Conservation (phyloP, 352 stramenopile genomes). For the Phytophthora pini region DNA sequence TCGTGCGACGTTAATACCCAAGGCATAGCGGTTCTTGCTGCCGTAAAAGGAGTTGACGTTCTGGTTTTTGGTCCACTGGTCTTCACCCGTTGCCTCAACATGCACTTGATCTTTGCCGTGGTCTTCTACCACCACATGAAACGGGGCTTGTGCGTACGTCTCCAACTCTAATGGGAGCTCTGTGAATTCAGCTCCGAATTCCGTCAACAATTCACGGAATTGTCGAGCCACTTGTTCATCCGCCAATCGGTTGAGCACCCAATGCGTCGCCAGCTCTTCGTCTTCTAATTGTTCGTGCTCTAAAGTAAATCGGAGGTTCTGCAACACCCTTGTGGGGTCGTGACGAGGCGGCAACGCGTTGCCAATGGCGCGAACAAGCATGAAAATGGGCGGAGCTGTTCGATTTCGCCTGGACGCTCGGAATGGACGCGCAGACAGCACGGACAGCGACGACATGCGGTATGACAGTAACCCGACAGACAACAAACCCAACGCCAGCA, state of each 20-base stretch:
- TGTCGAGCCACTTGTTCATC: conserved; percentile 32
- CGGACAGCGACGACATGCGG: conserved; percentile 25
- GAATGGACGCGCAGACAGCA: neutral
- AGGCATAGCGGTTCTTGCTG: conserved; percentile 55
- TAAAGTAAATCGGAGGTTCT: conserved; percentile 60
- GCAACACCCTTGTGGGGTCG: conserved; percentile 42
- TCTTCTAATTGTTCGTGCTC: conserved; percentile 55
- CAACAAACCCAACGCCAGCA: conserved; percentile 32
- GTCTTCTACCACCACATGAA: conserved; percentile 56
- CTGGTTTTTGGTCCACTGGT: conserved; percentile 43
- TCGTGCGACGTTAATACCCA: conserved; percentile 57
- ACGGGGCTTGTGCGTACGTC: conserved; percentile 42
- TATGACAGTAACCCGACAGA: conserved; percentile 33
- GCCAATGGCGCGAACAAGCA: conserved; percentile 51
- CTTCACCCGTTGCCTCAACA: conserved; percentile 7
- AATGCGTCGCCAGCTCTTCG: conserved; percentile 44
- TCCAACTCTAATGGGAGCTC: conserved; percentile 50
- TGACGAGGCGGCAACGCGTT: conserved; percentile 67
- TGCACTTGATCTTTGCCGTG: conserved; percentile 44
- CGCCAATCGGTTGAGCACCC: conserved; percentile 61
- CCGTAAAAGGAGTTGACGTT: conserved; percentile 52
- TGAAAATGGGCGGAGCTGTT: conserved; percentile 28
- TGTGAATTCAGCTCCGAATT: conserved; percentile 46
- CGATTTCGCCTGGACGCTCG: conserved; percentile 1
- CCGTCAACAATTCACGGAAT: conserved; percentile 40